Percentiles rank a stretch among this genome's conserved stretches.
phyloP scores from a whole-genome alignment of 306 rosid species.

The Elaeagnus macrophylla region DNA sequence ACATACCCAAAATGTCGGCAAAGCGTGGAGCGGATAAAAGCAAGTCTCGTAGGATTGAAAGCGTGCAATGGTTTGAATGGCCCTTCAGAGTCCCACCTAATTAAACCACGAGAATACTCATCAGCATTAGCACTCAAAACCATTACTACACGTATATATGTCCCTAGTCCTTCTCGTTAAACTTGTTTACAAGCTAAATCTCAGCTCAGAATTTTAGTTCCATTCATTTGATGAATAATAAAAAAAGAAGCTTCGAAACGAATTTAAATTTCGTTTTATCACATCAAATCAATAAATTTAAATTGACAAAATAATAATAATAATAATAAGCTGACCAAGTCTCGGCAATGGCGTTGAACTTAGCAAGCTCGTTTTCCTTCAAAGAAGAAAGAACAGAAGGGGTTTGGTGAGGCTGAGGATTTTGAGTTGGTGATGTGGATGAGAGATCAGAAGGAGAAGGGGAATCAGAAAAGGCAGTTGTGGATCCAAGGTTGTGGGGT shows the following conservation, averaged over 20 bases:
- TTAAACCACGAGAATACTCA: not conserved
- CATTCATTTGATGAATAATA: not conserved
- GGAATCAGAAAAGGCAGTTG: slow-evolving; percentile 36
- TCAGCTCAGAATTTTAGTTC: not conserved
- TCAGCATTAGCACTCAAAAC: not conserved
- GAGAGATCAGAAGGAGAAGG: slow-evolving; percentile 13
- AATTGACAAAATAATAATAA: too few species aligned
- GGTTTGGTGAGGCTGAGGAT: not conserved
- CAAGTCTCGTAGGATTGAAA: slow-evolving; percentile 84
- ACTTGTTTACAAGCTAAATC: not conserved
- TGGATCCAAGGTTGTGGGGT: slow-evolving; percentile 8
- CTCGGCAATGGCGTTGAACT: slow-evolving; percentile 67
- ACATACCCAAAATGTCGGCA: slow-evolving; percentile 72
- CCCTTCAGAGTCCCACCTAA: slow-evolving; percentile 95
- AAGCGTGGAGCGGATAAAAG: slow-evolving; percentile 71
- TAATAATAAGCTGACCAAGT: slow-evolving; percentile 43
- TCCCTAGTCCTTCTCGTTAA: not conserved
- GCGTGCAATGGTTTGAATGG: slow-evolving; percentile 86
- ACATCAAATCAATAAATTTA: not conserved
- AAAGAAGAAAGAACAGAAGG: slow-evolving; percentile 41
- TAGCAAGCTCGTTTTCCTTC: slow-evolving; percentile 55
- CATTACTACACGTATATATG: not conserved
- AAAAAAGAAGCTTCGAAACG: not conserved
- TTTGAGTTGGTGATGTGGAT: slow-evolving; percentile 24
- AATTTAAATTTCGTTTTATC: not conserved